Conservation (phyloP, 495 filamentous ascomycete species). For the Aspergillus incahuasiensis region DNA sequence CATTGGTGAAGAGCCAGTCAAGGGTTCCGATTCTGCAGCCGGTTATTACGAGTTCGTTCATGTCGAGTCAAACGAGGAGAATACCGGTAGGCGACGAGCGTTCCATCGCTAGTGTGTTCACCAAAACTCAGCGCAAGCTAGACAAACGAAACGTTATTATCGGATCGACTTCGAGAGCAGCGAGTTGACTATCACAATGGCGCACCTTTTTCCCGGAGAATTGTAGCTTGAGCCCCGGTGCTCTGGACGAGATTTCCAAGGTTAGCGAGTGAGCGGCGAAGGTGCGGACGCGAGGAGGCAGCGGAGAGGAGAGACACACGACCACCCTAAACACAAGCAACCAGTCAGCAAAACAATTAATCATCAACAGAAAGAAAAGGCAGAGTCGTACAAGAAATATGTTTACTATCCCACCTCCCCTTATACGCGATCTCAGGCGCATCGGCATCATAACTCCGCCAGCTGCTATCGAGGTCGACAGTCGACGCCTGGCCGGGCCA, state of each 20-base stretch:
- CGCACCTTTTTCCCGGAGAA: conserved; percentile 57
- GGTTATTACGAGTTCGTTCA: background rate
- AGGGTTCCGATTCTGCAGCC: conserved; percentile 49
- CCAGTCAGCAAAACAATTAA: background rate
- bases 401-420: conserved; percentile 63
- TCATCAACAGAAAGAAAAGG: conserved; percentile 2
- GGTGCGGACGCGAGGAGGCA: background rate
- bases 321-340: conserved; percentile 30
- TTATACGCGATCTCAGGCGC: conserved; percentile 62
- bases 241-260: conserved; percentile 22
- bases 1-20: conserved; percentile 66
- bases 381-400: conserved; percentile 57
- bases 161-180: background rate
- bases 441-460: conserved; percentile 51
- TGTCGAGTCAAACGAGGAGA: background rate
- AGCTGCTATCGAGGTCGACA: conserved; percentile 28
- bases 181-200: background rate
- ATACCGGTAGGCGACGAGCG: conserved; percentile 54
- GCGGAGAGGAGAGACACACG: conserved; percentile 25
- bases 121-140: conserved; percentile 58
- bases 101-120: conserved; percentile 48
- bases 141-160: conserved; percentile 7
- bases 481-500: conserved; percentile 29
- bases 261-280: conserved; percentile 3
- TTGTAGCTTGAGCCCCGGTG: conserved; percentile 58